These are phyloP conservation scores for Neodidymelliopsis sp. DNA, from an alignment of 2,329 filamentous ascomycete species.

Conservation along the genomic window DNA sequence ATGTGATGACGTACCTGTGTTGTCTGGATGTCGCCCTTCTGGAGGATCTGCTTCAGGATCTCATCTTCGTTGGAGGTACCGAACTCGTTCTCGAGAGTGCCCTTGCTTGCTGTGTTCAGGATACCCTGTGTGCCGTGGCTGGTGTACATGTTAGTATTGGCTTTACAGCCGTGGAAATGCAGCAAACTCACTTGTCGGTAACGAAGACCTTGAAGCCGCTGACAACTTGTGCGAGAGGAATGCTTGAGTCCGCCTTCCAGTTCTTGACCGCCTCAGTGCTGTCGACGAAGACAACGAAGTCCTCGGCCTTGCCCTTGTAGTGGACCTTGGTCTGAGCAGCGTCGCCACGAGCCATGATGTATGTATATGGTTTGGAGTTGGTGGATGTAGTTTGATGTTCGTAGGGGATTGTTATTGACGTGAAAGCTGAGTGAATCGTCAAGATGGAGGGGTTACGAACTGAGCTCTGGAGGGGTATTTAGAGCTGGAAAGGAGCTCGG, in stretches of 20 bases:
- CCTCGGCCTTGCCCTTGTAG: conserved; percentile 77
- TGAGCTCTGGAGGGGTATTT: conserved; percentile 45
- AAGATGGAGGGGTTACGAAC: conserved; percentile 27
- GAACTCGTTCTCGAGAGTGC: conserved; percentile 83
- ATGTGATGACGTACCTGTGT: conserved; percentile 14
- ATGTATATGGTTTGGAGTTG: conserved; percentile 8
- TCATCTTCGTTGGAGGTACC: conserved; percentile 81
- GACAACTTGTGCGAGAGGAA: conserved; percentile 85
- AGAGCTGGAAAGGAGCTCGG: conserved; percentile 37
- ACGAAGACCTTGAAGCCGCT: conserved; percentile 88
- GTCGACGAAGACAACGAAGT: conserved; percentile 73
- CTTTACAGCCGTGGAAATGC: neutral
- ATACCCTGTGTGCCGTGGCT: conserved; percentile 88
- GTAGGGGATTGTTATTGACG: neutral
- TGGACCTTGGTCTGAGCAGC: conserved; percentile 76
- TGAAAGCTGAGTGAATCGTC: conserved; percentile 15
- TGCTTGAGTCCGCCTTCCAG: conserved; percentile 81
- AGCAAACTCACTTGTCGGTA: conserved; percentile 78
- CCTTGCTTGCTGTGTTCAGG: conserved; percentile 77
- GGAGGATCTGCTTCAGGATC: conserved; percentile 80
- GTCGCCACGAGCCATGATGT: conserved; percentile 55
- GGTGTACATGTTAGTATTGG: neutral
- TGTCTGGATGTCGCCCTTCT: conserved; percentile 65
- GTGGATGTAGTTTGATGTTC: neutral
- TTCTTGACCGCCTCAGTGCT: conserved; percentile 71